Evolutionary conservation across 306 rosid genomes (phyloP).

Genomic region (Trifolium dubium): DNA sequence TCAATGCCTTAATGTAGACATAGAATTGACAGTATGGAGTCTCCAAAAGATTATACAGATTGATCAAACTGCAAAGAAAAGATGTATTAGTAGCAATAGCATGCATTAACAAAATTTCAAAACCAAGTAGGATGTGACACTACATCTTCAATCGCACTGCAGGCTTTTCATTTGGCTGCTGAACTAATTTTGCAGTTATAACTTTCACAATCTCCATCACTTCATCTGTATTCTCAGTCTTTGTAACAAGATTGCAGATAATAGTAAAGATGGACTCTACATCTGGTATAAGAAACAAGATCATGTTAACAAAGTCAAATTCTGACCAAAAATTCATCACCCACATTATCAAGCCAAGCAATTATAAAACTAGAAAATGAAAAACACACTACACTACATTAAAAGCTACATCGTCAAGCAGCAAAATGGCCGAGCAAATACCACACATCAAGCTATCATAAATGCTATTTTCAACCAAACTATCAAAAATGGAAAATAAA

Average conservation of each 20-base stretch:
- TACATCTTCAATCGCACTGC: conserved; percentile 88
- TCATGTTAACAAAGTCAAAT: conserved; percentile 14
- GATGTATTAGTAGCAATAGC: conserved; percentile 1
- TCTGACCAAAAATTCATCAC: neutral
- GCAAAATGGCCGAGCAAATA: conserved; percentile 27
- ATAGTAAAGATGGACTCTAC: conserved; percentile 84
- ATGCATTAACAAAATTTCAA: neutral
- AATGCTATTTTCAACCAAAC: conserved; percentile 9
- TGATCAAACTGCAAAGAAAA: conserved; percentile 69
- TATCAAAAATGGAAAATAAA: conserved; percentile 7
- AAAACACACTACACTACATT: neutral
- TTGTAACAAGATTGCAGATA: conserved; percentile 84
- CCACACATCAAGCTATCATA: neutral
- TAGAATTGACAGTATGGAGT: conserved; percentile 72
- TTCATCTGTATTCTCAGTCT: conserved; percentile 74
- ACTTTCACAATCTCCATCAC: conserved; percentile 74
- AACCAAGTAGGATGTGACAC: conserved; percentile 27
- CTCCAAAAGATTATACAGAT: conserved; percentile 85
- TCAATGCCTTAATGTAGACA: conserved; percentile 79
- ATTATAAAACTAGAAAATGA: conserved; percentile 15
- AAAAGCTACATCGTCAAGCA: conserved; percentile 13
- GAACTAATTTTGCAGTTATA: conserved; percentile 67
- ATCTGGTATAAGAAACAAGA: conserved; percentile 52
- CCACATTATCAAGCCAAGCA: neutral
- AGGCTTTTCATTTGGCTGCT: conserved; percentile 81